A percentile compares a stretch with the other conserved stretches of the same genome.
Evolutionary conservation across 2,329 filamentous ascomycete genomes (phyloP).

Genomic region (Penicillium vulpinum): DNA sequence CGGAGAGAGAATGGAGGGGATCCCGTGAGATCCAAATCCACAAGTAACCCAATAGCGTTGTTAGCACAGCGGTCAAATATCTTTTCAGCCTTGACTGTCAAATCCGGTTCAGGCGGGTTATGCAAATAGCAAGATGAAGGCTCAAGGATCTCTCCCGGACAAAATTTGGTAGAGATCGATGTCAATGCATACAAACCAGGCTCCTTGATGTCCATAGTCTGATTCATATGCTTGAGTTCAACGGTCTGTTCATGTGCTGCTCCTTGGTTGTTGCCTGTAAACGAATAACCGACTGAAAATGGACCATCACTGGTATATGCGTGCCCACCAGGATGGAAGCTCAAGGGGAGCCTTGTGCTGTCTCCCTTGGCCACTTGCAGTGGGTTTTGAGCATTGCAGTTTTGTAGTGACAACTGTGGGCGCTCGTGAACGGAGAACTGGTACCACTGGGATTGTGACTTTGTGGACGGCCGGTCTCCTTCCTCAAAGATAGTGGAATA

Average conservation of each 20-base stretch:
- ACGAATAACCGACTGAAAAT: slow-evolving; percentile 76
- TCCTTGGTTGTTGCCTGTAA: slow-evolving; percentile 71
- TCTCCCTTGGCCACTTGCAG: slow-evolving; percentile 80
- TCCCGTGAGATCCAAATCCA: slow-evolving; percentile 86
- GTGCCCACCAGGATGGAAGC: slow-evolving; percentile 64
- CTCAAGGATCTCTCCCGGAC: slow-evolving; percentile 84
- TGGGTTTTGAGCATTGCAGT: slow-evolving; percentile 77
- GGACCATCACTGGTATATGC: slow-evolving; percentile 60
- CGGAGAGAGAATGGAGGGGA: slow-evolving; percentile 85
- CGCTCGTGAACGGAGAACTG: slow-evolving; percentile 84
- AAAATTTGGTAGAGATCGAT: slow-evolving; percentile 76
- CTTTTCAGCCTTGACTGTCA: slow-evolving; percentile 72
- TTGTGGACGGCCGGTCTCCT: slow-evolving; percentile 60
- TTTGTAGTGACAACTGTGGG: slow-evolving; percentile 68
- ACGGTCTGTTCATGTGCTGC: slow-evolving; percentile 59
- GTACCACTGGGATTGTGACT: slow-evolving; percentile 67
- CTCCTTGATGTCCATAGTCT: slow-evolving; percentile 68
- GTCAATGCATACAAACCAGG: slow-evolving; percentile 85
- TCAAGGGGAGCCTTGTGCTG: slow-evolving; percentile 67
- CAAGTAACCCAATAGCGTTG: slow-evolving; percentile 84
- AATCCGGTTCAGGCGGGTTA: slow-evolving; percentile 83
- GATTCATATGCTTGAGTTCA: slow-evolving; percentile 56
- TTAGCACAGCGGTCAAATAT: slow-evolving; percentile 95
- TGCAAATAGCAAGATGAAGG: slow-evolving; percentile 90
- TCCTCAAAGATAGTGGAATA: slow-evolving; percentile 68